Evolutionary conservation across 805 yeast genomes (phyloP).

Genomic region (Torulaspora maleeae): DNA sequence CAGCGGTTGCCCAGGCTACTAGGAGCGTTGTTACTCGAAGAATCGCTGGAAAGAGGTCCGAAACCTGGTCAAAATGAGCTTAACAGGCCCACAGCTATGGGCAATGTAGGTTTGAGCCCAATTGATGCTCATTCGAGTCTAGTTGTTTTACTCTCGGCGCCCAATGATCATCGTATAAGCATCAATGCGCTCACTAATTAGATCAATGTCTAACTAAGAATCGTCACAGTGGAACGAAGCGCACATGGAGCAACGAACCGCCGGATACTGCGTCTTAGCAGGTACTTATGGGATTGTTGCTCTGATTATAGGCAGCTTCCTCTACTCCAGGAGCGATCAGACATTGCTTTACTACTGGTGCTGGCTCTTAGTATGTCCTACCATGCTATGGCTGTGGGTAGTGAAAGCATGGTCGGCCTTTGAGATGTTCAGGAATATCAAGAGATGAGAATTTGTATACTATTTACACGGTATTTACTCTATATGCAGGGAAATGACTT

Average conservation of each 20-base stretch:
- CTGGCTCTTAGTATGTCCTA: slow-evolving; percentile 28
- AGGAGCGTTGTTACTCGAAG: no score
- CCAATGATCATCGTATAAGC: background rate
- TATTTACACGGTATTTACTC: slow-evolving; percentile 10
- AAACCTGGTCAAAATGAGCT: no score
- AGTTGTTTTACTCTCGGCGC: no score
- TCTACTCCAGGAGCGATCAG: slow-evolving; percentile 12
- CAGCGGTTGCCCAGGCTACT: no score
- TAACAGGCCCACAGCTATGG: no score
- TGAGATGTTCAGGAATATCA: slow-evolving; percentile 32
- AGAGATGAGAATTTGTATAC: slow-evolving; percentile 9
- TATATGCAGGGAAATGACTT: slow-evolving; percentile 4
- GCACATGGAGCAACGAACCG: slow-evolving; percentile 19
- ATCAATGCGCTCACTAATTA: no score
- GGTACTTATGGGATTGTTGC: slow-evolving; percentile 21
- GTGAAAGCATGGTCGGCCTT: slow-evolving; percentile 34
- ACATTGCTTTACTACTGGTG: slow-evolving; percentile 28
- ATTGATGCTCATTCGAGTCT: no score
- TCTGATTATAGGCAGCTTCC: slow-evolving; percentile 13
- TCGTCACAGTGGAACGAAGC: background rate
- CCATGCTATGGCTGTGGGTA: slow-evolving; percentile 34
- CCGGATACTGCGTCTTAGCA: slow-evolving; percentile 15
- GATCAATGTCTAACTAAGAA: background rate
- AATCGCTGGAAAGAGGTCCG: no score
- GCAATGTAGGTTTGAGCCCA: no score